These are phyloP conservation scores for Chlorella sp. DNA, from an alignment of 139 green algal genomes.

Conservation along the genomic window DNA sequence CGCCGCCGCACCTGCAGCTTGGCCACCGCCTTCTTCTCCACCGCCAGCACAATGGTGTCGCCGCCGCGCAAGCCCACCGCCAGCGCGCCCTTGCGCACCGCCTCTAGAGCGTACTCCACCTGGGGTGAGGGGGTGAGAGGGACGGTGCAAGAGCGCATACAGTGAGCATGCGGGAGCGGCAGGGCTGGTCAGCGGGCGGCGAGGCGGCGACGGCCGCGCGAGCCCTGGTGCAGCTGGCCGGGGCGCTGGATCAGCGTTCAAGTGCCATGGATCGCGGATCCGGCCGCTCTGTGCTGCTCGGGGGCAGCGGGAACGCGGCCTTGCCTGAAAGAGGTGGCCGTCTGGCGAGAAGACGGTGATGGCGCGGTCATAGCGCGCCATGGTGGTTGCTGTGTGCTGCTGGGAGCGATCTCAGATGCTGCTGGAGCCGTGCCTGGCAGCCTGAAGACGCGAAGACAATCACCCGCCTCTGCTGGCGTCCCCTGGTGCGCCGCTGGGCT, in stretches of 20 bases:
- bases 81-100: conserved; percentile 93
- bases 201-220: no score
- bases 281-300: not conserved
- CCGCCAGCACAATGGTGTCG: conserved; percentile 92
- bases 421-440: no score
- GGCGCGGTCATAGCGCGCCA: conserved; percentile 94
- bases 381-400: conserved; percentile 16
- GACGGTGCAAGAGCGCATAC: no score
- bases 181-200: no score
- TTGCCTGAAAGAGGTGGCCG: conserved; percentile 84
- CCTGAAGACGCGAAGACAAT: no score
- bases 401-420: no score
- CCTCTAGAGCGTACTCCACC: conserved; percentile 99
- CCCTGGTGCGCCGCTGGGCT: no score
- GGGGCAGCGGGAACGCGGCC: not conserved
- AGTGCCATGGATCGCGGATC: no score
- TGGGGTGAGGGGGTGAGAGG: conserved; percentile 57
- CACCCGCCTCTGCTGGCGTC: no score
- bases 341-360: conserved; percentile 99
- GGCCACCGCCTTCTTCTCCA: conserved; percentile 96
- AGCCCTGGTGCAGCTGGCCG: no score
- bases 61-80: conserved; percentile 93
- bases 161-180: no score
- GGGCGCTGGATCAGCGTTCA: no score
- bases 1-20: conserved; percentile 84